Evolutionary conservation across 2,329 filamentous ascomycete species (phyloP).

Genomic region (Paramyrothecium sp.): DNA sequence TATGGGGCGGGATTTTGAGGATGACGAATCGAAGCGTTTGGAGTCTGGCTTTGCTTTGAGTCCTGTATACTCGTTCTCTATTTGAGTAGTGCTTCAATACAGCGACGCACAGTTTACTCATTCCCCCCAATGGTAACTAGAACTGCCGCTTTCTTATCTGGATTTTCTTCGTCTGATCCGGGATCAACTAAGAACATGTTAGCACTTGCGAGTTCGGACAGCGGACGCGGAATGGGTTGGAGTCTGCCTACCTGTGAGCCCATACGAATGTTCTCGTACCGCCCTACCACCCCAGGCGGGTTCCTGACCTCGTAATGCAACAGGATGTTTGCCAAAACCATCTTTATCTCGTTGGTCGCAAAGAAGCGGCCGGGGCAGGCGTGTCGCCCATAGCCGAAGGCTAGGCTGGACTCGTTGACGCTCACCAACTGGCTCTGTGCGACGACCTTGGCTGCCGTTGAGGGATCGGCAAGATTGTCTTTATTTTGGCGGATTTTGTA

Average conservation of each 20-base stretch:
- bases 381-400: constrained; percentile 37
- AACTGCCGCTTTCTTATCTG: too few relatives aligned
- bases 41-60: not conserved
- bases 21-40: too few relatives aligned
- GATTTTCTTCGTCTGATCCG: not conserved
- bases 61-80: not conserved
- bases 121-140: too few relatives aligned
- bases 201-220: not conserved
- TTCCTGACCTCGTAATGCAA: constrained; percentile 36
- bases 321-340: constrained; percentile 38
- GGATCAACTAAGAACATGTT: not conserved
- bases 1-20: too few relatives aligned
- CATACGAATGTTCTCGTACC: constrained; percentile 11
- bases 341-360: constrained; percentile 42
- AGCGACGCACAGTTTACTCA: too few relatives aligned
- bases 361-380: constrained; percentile 44
- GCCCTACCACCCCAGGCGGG: constrained; percentile 1
- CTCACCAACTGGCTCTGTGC: constrained; percentile 36
- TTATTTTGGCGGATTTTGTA: constrained; percentile 33
- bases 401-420: constrained; percentile 31
- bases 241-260: constrained; percentile 3
- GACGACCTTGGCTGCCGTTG: constrained; percentile 12
- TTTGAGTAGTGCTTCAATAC: too few relatives aligned
- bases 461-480: not conserved
- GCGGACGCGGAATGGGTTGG: not conserved